These are phyloP conservation scores for Capronia coronata DNA, from an alignment of 2,329 filamentous ascomycete species.

Conservation along the genomic window DNA sequence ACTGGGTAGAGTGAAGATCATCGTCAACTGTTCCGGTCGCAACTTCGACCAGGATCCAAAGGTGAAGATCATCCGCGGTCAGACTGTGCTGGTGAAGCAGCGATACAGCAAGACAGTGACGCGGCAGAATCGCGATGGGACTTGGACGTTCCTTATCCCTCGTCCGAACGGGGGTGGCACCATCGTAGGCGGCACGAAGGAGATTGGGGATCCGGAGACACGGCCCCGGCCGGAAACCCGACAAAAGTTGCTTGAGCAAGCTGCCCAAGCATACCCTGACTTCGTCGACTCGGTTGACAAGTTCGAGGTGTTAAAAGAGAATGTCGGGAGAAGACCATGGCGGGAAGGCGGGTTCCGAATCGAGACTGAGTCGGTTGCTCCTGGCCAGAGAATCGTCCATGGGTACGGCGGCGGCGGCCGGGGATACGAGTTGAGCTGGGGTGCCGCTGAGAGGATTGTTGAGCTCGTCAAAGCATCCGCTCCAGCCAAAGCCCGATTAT, in stretches of 20 bases:
- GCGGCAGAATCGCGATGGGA: conserved; percentile 56
- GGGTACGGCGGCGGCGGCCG: conserved; percentile 56
- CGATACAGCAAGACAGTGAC: conserved; percentile 47
- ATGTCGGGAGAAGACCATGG: conserved; percentile 42
- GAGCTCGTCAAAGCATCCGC: conserved; percentile 16
- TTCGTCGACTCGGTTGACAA: conserved; percentile 32
- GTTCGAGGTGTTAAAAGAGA: conserved; percentile 42
- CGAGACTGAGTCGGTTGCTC: conserved; percentile 42
- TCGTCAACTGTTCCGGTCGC: conserved; percentile 43
- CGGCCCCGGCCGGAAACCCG: conserved; percentile 46
- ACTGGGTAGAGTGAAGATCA: conserved; percentile 30
- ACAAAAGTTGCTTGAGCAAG: conserved; percentile 42
- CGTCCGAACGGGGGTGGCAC: conserved; percentile 58
- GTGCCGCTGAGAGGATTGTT: conserved; percentile 41
- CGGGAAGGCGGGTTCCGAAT: conserved; percentile 46
- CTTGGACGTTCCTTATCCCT: conserved; percentile 58
- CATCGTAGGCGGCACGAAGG: conserved; percentile 60
- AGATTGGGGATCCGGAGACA: conserved; percentile 51
- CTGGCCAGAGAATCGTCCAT: conserved; percentile 40
- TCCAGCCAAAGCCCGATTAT: conserved; percentile 5
- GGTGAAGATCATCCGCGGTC: conserved; percentile 42
- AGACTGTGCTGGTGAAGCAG: conserved; percentile 45
- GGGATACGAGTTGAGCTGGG: conserved; percentile 58
- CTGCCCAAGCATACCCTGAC: conserved; percentile 39
- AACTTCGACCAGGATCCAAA: conserved; percentile 39